Evolutionary conservation across 345 rosid genomes (phyloP).

Genomic region (Salix caprea): DNA sequence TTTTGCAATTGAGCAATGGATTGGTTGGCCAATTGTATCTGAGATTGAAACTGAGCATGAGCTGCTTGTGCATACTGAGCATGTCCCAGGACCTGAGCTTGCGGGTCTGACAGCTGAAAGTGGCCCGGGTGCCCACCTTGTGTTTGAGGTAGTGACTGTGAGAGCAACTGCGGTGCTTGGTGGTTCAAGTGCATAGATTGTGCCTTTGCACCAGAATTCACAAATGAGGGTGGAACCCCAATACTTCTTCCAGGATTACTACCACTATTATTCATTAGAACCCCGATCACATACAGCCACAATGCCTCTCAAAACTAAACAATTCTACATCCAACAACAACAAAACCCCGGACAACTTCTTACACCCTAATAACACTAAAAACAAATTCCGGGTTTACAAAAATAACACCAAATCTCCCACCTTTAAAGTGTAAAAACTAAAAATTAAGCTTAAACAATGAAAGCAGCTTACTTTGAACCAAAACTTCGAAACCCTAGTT

Average conservation of each 20-base stretch:
- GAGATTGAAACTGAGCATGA: slow-evolving; percentile 26
- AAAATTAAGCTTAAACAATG: neutral
- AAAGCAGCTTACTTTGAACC: slow-evolving; percentile 6
- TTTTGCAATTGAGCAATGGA: slow-evolving; percentile 28
- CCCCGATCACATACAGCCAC: neutral
- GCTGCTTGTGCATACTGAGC: slow-evolving; percentile 36
- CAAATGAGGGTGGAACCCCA: slow-evolving; percentile 32
- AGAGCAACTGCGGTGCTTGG: slow-evolving; percentile 25
- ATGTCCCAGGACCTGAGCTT: slow-evolving; percentile 32
- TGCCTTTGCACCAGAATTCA: slow-evolving; percentile 28
- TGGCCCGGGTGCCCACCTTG: slow-evolving; percentile 45
- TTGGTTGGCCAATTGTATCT: slow-evolving; percentile 16
- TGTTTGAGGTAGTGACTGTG: slow-evolving; percentile 35
- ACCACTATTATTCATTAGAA: slow-evolving; percentile 33
- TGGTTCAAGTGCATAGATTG: slow-evolving; percentile 28
- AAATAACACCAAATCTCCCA: neutral
- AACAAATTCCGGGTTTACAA: neutral
- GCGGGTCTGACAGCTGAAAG: slow-evolving; percentile 52
- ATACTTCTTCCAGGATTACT: slow-evolving; percentile 27
- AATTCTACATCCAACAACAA: slow-evolving; percentile 13
- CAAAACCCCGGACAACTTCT: neutral
- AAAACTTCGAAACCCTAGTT: slow-evolving; percentile 8
- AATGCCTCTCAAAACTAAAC: slow-evolving; percentile 8
- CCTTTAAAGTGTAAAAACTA: neutral
- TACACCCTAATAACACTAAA: slow-evolving; percentile 8